phyloP scores from a whole-genome alignment of 2,329 filamentous ascomycete genomes.

The Pyrenochaeta sp. region DNA sequence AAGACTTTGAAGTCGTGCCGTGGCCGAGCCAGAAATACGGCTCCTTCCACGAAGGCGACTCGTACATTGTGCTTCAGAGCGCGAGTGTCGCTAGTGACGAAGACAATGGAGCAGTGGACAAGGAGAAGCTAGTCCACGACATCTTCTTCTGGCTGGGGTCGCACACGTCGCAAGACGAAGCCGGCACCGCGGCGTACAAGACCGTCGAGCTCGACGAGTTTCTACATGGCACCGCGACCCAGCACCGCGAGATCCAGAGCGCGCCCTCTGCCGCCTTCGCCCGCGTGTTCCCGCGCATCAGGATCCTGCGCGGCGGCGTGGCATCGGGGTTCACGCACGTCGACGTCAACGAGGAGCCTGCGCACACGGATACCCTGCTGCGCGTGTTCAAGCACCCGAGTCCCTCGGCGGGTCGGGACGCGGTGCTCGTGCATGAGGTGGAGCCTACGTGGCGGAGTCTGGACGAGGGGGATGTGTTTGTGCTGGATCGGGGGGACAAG shows the following conservation, averaged over 20 bases:
- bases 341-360: slow-evolving; percentile 54
- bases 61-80: slow-evolving; percentile 70
- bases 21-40: slow-evolving; percentile 66
- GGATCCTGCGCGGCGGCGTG: slow-evolving; percentile 68
- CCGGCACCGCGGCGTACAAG: slow-evolving; percentile 73
- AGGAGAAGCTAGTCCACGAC: slow-evolving; percentile 57
- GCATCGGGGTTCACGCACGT: slow-evolving; percentile 70
- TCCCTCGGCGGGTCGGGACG: slow-evolving; percentile 54
- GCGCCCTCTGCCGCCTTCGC: slow-evolving; percentile 67
- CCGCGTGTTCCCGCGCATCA: slow-evolving; percentile 65
- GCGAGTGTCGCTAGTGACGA: slow-evolving; percentile 56
- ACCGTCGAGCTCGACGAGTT: slow-evolving; percentile 75
- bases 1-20: slow-evolving; percentile 69
- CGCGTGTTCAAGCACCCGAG: slow-evolving; percentile 67
- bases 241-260: slow-evolving; percentile 70
- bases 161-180: slow-evolving; percentile 72
- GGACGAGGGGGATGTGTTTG: slow-evolving; percentile 71
- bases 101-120: slow-evolving; percentile 15
- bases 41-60: slow-evolving; percentile 72
- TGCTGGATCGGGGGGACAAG: slow-evolving; percentile 68
- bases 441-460: slow-evolving; percentile 67
- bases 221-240: slow-evolving; percentile 66
- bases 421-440: slow-evolving; percentile 69
- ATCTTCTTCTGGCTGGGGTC: slow-evolving; percentile 75
- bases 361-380: slow-evolving; percentile 61